Evolutionary conservation across 768 basidiomycete species (phyloP), one percentile per base, ranked within the genome.

Genomic region (Xanthoconium stramineum): DNA sequence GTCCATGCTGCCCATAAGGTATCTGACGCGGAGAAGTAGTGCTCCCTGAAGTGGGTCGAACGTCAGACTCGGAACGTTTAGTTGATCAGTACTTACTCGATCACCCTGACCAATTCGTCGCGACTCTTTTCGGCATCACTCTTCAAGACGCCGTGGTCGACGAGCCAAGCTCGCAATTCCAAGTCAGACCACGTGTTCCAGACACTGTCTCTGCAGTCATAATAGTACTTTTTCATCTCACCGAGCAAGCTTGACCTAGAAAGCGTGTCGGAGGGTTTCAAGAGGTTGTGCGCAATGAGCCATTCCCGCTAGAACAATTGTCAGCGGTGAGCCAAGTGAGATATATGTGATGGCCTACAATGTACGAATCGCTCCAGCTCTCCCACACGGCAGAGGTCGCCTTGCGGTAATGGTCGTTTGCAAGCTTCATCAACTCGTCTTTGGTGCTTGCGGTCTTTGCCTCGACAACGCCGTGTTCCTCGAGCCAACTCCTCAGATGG

Each of bases 361-460:
- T 83, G 68, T 91, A 89, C 4, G 84, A 86, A 67, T 91, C 88
- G 52, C 85, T 86, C 95, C 96, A 98, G 4, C 85, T 82, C 20
- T 90, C 77, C 84, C 90, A 98, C 37, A 88, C 70, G 3, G 89
- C 88, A 53, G 80, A 74, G 20, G 83, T 66, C 7, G 82, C 77
- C 48, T 78, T 76, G 38, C 81, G 82, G 67, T 93, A 94, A 0
- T 84, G 78, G 33, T 83, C 76, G 37, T 80, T 77, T 81, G 94
- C 88, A 66, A 88, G 77, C 12, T 74, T 74, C 35, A 90, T 69
- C 35, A 97, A 70, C 61, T 96, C 85, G 9, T 83, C 79, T 42
- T 83, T 82, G 51, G 80, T 85, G 55, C 20, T 73, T 57, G 57
- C 75, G 17, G 74, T 71, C 57, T 81, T 85, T 4, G 87, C 80